phyloP scores from a whole-genome alignment of 495 filamentous ascomycete genomes.

The Hypoxylon trugodes region DNA sequence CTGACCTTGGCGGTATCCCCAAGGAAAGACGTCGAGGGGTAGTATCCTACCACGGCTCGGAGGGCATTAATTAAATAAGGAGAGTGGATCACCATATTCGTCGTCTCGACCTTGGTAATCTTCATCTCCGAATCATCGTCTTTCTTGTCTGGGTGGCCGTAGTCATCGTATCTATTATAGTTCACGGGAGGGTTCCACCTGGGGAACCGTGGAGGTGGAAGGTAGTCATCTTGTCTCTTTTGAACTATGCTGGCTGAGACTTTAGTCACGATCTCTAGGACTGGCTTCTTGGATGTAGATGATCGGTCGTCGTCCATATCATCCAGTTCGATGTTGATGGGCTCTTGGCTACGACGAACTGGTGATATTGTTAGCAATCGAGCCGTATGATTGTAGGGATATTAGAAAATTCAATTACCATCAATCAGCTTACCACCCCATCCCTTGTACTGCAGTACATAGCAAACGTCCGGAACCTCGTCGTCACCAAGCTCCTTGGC shows the following conservation, averaged over 20 bases:
- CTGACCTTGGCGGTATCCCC: conserved; percentile 40
- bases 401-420: conserved; percentile 29
- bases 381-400: background rate
- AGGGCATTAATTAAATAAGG: conserved; percentile 50
- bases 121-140: conserved; percentile 26
- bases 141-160: background rate
- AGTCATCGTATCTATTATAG: conserved; percentile 1
- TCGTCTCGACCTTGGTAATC: conserved; percentile 32
- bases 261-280: conserved; percentile 49
- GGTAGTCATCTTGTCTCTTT: background rate
- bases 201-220: background rate
- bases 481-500: conserved; percentile 30
- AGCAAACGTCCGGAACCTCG: conserved; percentile 46
- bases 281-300: conserved; percentile 28
- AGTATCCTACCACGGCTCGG: conserved; percentile 50
- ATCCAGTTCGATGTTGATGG: conserved; percentile 38
- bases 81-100: conserved; percentile 51
- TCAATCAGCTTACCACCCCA: conserved; percentile 36
- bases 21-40: conserved; percentile 39
- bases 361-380: background rate
- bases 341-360: conserved; percentile 44
- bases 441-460: conserved; percentile 41
- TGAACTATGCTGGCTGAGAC: conserved; percentile 27
- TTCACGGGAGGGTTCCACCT: background rate
- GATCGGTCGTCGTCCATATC: conserved; percentile 10